These are phyloP conservation scores for Cyberlindnera xishuangbannaensis DNA, from an alignment of 805 yeast species.

Conservation along the genomic window DNA sequence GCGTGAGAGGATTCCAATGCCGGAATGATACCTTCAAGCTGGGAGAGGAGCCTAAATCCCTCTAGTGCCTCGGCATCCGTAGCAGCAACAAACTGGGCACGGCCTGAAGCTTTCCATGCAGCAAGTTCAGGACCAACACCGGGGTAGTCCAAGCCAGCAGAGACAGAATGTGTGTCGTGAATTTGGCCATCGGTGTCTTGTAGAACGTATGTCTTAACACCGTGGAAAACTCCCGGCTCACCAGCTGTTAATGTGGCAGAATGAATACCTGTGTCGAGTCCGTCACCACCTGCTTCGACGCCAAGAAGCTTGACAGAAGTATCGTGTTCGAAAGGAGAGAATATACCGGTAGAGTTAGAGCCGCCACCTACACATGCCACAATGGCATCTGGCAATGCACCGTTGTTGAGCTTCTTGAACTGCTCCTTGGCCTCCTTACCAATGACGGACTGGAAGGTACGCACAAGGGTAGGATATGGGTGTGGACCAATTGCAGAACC, in stretches of 20 bases:
- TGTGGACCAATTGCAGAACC: conserved; percentile 99
- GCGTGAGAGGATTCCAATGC: conserved; percentile 98
- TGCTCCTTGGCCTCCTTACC: conserved; percentile 94
- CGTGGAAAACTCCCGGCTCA: conserved; percentile 95
- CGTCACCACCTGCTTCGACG: conserved; percentile 99
- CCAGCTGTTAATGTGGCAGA: conserved; percentile 96
- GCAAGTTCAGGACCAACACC: conserved; percentile 99
- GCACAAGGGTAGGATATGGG: conserved; percentile 96
- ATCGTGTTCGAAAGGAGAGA: conserved; percentile 88
- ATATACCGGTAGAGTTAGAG: conserved; percentile 93
- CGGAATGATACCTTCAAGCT: conserved; percentile 96
- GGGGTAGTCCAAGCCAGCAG: conserved; percentile 98
- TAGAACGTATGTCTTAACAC: conserved; percentile 89
- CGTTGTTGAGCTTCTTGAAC: conserved; percentile 70
- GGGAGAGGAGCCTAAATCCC: conserved; percentile 85
- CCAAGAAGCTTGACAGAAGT: conserved; percentile 75
- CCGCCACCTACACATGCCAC: conserved; percentile 99
- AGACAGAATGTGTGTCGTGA: conserved; percentile 94
- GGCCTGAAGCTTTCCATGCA: conserved; percentile 88
- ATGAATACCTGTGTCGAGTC: conserved; percentile 81
- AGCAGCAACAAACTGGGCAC: conserved; percentile 88
- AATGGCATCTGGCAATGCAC: conserved; percentile 84
- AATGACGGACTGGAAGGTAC: conserved; percentile 96
- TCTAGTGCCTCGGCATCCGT: conserved; percentile 92
- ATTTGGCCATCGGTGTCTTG: conserved; percentile 94